phyloP scores from a whole-genome alignment of 768 basidiomycete genomes.

The Collybia nuda region DNA sequence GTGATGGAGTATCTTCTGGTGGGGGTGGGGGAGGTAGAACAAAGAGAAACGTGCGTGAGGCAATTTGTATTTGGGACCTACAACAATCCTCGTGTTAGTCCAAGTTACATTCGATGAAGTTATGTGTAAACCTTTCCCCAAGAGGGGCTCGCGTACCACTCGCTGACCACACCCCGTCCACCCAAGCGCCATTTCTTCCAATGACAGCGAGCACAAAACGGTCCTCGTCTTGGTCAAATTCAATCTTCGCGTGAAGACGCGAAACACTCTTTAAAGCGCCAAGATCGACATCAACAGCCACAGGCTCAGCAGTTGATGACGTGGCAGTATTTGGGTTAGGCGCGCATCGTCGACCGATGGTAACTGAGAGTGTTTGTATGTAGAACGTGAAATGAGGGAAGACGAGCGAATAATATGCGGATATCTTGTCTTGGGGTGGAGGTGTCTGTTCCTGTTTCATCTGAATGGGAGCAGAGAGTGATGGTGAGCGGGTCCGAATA shows the following conservation, averaged over 20 bases:
- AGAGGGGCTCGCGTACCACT: conserved; percentile 86
- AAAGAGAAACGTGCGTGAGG: conserved; percentile 95
- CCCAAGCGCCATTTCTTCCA: conserved; percentile 98
- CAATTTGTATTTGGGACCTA: conserved; percentile 96
- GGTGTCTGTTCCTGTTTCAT: conserved; percentile 29
- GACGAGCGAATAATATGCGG: conserved; percentile 91
- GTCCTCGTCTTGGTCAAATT: conserved; percentile 88
- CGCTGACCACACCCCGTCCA: conserved; percentile 94
- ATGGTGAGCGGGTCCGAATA: conserved; percentile 41
- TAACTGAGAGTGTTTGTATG: conserved; percentile 91
- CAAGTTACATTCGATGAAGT: conserved; percentile 7
- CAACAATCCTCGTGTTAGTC: conserved; percentile 9
- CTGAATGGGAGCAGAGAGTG: conserved; percentile 26
- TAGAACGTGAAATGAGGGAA: conserved; percentile 96
- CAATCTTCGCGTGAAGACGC: conserved; percentile 93
- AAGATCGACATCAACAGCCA: conserved; percentile 84
- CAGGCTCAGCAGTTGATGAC: conserved; percentile 55
- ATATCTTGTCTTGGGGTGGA: conserved; percentile 71
- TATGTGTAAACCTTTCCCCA: conserved; percentile 63
- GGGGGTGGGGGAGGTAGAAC: conserved; percentile 87
- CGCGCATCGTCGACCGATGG: conserved; percentile 88
- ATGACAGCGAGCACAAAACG: conserved; percentile 88
- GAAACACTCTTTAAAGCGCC: conserved; percentile 97
- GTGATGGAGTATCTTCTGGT: conserved; percentile 79
- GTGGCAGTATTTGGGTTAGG: conserved; percentile 48